These are phyloP conservation scores for Penicillium taxi DNA, from an alignment of 495 filamentous ascomycete genomes.

Conservation along the genomic window DNA sequence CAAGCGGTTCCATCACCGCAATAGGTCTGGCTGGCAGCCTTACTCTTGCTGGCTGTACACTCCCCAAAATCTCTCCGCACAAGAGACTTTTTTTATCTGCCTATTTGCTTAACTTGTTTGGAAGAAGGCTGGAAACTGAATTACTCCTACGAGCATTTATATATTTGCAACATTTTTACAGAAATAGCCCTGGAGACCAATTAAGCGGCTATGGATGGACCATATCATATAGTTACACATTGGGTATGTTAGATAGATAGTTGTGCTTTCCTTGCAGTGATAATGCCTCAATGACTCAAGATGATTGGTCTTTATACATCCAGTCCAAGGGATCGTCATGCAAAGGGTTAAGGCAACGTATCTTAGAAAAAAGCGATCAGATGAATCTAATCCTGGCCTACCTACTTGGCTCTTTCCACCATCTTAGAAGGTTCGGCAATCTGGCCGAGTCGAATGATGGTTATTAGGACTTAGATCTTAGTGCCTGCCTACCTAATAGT, in stretches of 20 bases:
- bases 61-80: background rate
- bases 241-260: constrained; percentile 4
- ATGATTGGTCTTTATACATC: constrained; percentile 20
- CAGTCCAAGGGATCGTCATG: constrained; percentile 15
- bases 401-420: constrained; percentile 14
- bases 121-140: constrained; percentile 2
- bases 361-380: constrained; percentile 15
- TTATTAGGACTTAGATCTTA: constrained; percentile 30
- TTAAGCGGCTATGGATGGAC: constrained; percentile 16
- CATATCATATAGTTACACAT: constrained; percentile 15
- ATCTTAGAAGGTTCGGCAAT: constrained; percentile 37
- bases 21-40: constrained; percentile 10
- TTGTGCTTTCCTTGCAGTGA: constrained; percentile 1
- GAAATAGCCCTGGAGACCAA: constrained; percentile 8
- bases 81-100: constrained; percentile 11
- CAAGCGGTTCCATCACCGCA: constrained; percentile 9
- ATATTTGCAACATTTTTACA: too few species aligned
- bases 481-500: constrained; percentile 34
- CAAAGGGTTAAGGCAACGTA: constrained; percentile 13
- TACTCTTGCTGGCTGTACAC: constrained; percentile 4
- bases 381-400: constrained; percentile 19
- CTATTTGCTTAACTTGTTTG: constrained; percentile 9
- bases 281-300: constrained; percentile 13
- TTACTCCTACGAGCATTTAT: too few species aligned
- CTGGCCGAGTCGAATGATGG: constrained; percentile 46